These are phyloP conservation scores for Pythium volutum DNA, from an alignment of 352 stramenopile genomes.

Conservation along the genomic window DNA sequence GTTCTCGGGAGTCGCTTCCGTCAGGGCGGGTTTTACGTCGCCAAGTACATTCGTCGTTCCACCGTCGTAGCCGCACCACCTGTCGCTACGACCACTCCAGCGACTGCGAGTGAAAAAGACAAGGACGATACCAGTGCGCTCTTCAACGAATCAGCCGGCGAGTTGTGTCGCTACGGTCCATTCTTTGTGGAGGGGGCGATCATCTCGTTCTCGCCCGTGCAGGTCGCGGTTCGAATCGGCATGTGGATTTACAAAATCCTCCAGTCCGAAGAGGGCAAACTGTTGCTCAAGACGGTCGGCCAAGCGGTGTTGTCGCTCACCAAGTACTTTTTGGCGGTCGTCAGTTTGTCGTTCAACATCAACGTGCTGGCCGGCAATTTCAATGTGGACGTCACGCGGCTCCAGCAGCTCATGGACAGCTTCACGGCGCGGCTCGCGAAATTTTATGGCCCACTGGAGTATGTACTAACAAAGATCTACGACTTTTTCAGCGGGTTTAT, in stretches of 20 bases:
- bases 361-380: constrained; percentile 41
- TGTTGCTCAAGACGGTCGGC: constrained; percentile 26
- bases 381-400: constrained; percentile 13
- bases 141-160: constrained; percentile 25
- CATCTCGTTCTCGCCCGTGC: constrained; percentile 23
- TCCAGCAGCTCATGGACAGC: constrained; percentile 24
- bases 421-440: constrained; percentile 23
- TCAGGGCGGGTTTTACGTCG: constrained; percentile 41
- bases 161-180: constrained; percentile 49
- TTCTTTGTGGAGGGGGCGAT: constrained; percentile 37
- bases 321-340: constrained; percentile 51
- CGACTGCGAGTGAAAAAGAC: not conserved
- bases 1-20: constrained; percentile 29
- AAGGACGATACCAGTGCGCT: not conserved
- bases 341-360: constrained; percentile 68
- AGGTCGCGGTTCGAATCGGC: constrained; percentile 20
- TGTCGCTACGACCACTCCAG: too few relatives aligned
- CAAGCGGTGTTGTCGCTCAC: constrained; percentile 28
- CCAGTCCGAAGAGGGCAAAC: constrained; percentile 30
- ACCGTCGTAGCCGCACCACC: not conserved
- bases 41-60: constrained; percentile 47
- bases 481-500: constrained; percentile 37
- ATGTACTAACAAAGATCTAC: constrained; percentile 28
- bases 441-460: constrained; percentile 31
- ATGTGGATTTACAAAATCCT: constrained; percentile 21